A percentile compares a stretch with the other conserved stretches of the same genome.
phyloP scores from a whole-genome alignment of 2,329 filamentous ascomycete genomes.

The Penicillium aurantiogriseum region DNA sequence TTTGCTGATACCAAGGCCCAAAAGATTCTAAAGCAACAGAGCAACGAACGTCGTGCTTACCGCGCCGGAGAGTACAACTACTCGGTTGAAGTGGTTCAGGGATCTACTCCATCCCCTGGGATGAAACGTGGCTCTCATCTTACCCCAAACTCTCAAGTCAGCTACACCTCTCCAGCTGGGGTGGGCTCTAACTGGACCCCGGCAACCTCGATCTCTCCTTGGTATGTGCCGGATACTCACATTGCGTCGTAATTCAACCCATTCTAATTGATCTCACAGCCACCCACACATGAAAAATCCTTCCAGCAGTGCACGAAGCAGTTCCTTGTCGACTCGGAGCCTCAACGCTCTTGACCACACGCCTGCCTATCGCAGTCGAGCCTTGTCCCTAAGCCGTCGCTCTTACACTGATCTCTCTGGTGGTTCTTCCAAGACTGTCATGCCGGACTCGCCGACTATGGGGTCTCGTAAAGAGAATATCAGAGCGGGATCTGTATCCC shows the following conservation, averaged over 20 bases:
- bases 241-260: not conserved
- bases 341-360: slow-evolving; percentile 41
- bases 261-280: slow-evolving; percentile 35
- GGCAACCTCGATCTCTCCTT: slow-evolving; percentile 49
- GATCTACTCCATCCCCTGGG: slow-evolving; percentile 45
- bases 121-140: slow-evolving; percentile 42
- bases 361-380: slow-evolving; percentile 35
- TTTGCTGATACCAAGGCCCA: slow-evolving; percentile 96
- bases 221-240: slow-evolving; percentile 37
- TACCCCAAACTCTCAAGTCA: slow-evolving; percentile 44
- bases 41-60: slow-evolving; percentile 90
- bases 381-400: slow-evolving; percentile 26
- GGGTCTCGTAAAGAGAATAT: slow-evolving; percentile 41
- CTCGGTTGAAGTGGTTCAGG: slow-evolving; percentile 48
- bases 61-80: slow-evolving; percentile 90
- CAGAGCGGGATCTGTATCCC: slow-evolving; percentile 39
- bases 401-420: slow-evolving; percentile 34
- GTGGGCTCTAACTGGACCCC: slow-evolving; percentile 47
- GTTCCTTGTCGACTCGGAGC: slow-evolving; percentile 41
- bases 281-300: slow-evolving; percentile 42
- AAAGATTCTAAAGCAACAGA: slow-evolving; percentile 94
- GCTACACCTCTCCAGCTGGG: slow-evolving; percentile 45
- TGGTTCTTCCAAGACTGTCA: slow-evolving; percentile 37
- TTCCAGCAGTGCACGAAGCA: slow-evolving; percentile 34
- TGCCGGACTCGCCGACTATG: slow-evolving; percentile 37